Base-by-base conservation (phyloP, 768 basidiomycete species). In the Atractiella rhizophila region DNA sequence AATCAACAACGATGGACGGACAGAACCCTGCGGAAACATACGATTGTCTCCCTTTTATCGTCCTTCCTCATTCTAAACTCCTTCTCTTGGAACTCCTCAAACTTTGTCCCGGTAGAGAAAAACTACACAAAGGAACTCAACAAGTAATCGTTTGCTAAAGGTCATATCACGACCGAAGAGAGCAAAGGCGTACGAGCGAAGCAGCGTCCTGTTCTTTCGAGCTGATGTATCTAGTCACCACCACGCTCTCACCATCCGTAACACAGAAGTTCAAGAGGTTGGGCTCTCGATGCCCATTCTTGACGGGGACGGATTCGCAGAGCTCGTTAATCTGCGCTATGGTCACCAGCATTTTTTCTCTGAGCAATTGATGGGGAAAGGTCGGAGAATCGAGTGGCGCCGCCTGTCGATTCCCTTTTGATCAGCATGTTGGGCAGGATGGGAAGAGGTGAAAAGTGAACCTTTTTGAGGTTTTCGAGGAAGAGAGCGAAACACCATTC, bases 401-500 rank as follows among this genome's bases (percentile, higher is more conserved):
- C n/a, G n/a, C n/a, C n/a, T n/a, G n/a, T n/a, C n/a, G n/a, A n/a
- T n/a, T n/a, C n/a, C n/a, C n/a, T n/a, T n/a, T n/a, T n/a, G n/a
- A n/a, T n/a, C n/a, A n/a, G n/a, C n/a, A n/a, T 28, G 37, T 47
- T 42, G 5, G 46, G 31, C 18, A 46, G 19, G 20, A 28, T 23
- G 19, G 46, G 43, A 18, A 47, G 33, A 23, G 32, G 35, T 28
- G n/a, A n/a, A n/a, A n/a, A n/a, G n/a, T n/a, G n/a, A n/a, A n/a
- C n/a, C n/a, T n/a, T n/a, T n/a, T n/a, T n/a, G n/a, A n/a, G n/a
- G n/a, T n/a, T n/a, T n/a, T n/a, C n/a, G n/a, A n/a, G n/a, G n/a
- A n/a, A n/a, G n/a, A 88, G 61, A 7, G 80, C 85, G 56, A 96
- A 98, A 5, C 81, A 76, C 85, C 86, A 94, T 64, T 98, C 86